Conservation (phyloP, 1,284 basidiomycete genomes). For the Neotropicomus parvogracilis region DNA sequence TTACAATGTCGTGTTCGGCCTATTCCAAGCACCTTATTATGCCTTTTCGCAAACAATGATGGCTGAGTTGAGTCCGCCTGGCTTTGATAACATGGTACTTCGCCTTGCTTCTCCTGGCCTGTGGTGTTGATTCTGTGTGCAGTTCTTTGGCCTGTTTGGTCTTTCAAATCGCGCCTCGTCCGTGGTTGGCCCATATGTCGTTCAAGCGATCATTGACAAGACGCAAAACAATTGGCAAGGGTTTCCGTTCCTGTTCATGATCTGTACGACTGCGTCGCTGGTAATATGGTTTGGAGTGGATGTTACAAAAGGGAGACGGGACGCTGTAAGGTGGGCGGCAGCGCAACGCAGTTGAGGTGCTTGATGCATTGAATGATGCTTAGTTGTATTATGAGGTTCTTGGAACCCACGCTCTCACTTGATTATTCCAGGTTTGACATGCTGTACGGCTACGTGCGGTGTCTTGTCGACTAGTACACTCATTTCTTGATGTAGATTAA, state of each 20-base stretch:
- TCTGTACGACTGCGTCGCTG: conserved; percentile 61
- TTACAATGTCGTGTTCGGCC: conserved; percentile 27
- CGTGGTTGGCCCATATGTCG: conserved; percentile 76
- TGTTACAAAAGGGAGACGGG: conserved; percentile 32
- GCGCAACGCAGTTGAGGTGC: conserved; percentile 23
- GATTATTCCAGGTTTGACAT: too few species aligned
- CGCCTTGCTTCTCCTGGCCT: not conserved
- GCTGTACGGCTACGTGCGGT: too few species aligned
- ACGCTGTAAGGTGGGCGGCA: conserved; percentile 63
- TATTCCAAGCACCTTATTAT: conserved; percentile 84
- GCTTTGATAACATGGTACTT: conserved; percentile 75
- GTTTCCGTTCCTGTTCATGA: conserved; percentile 74
- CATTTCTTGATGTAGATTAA: too few species aligned
- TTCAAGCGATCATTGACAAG: conserved; percentile 74
- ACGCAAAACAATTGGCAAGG: conserved; percentile 76
- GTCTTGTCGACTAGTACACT: too few species aligned
- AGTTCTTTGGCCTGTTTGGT: conserved; percentile 83
- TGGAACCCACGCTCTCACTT: too few species aligned
- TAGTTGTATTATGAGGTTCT: too few species aligned
- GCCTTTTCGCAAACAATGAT: conserved; percentile 86
- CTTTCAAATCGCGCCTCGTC: conserved; percentile 79
- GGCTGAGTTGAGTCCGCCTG: conserved; percentile 78
- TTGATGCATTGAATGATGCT: too few species aligned
- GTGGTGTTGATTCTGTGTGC: not conserved
- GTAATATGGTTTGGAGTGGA: conserved; percentile 24